phyloP scores from a whole-genome alignment of 2,329 filamentous ascomycete genomes.

The Colletotrichum sp. region DNA sequence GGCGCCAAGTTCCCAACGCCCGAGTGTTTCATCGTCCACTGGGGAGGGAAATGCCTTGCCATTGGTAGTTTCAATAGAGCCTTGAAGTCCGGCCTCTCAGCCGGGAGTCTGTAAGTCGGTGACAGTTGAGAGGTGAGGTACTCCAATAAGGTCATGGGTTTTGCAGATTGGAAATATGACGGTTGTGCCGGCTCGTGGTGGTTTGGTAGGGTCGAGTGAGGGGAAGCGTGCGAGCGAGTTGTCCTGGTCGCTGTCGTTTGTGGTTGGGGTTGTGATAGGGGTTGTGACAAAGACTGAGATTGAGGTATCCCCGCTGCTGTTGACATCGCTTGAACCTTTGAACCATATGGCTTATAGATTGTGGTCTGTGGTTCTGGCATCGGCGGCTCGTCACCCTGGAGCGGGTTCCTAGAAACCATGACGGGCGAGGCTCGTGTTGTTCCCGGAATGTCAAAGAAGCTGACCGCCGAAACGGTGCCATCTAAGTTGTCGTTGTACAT shows the following conservation, averaged over 20 bases:
- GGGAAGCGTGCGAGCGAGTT: neutral
- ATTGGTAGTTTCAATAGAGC: constrained; percentile 3
- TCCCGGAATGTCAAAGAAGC: neutral
- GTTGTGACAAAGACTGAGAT: neutral
- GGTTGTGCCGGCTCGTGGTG: neutral
- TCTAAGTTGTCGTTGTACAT: constrained; percentile 45
- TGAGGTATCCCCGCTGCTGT: neutral
- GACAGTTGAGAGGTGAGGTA: neutral
- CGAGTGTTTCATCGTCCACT: neutral
- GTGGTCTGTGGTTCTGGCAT: constrained; percentile 12
- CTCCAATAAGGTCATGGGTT: neutral
- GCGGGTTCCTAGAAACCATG: constrained; percentile 29
- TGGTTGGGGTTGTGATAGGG: neutral
- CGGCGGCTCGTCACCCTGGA: constrained; percentile 22
- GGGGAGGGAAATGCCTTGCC: neutral
- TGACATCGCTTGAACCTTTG: neutral
- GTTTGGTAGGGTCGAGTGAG: neutral
- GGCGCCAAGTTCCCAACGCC: neutral
- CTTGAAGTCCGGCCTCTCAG: constrained; percentile 9
- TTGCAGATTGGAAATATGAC: neutral
- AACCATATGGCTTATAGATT: neutral
- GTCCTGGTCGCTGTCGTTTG: neutral
- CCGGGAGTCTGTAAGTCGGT: neutral
- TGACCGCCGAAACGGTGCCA: constrained; percentile 39
- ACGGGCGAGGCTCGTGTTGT: constrained; percentile 12